Conservation (phyloP, 306 rosid species). For the Potentilla sterilis region DNA sequence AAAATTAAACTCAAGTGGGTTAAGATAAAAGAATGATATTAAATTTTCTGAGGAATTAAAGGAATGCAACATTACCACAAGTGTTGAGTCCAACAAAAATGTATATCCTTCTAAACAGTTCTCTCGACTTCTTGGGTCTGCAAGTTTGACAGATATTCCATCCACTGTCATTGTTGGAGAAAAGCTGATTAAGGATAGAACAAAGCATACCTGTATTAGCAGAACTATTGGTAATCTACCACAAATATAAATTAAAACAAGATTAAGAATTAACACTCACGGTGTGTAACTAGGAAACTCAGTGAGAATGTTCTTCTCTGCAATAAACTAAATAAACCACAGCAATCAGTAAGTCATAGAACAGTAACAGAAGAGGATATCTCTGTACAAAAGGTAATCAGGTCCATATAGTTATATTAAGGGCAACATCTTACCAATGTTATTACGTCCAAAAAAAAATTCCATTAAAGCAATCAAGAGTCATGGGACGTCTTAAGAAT, state of each 20-base stretch:
- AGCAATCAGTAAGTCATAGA: constrained; percentile 34
- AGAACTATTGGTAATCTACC: constrained; percentile 16
- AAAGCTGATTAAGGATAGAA: constrained; percentile 45
- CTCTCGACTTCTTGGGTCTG: constrained; percentile 65
- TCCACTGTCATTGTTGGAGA: constrained; percentile 57
- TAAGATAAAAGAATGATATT: neutral
- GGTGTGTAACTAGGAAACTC: constrained; percentile 62
- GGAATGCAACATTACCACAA: constrained; percentile 46
- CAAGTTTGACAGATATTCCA: constrained; percentile 66
- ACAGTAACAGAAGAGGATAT: neutral
- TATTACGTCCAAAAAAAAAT: neutral
- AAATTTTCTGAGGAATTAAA: constrained; percentile 22
- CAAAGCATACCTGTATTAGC: constrained; percentile 25
- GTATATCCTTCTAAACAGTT: constrained; percentile 72
- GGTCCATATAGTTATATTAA: neutral
- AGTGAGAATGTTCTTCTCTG: constrained; percentile 53
- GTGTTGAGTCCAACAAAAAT: constrained; percentile 58
- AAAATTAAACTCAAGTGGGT: neutral
- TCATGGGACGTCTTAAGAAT: neutral
- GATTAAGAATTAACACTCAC: constrained; percentile 54
- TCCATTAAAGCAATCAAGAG: neutral
- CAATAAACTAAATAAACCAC: constrained; percentile 47
- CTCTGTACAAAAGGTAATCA: neutral
- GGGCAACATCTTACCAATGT: neutral
- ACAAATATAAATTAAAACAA: constrained; percentile 13